A percentile compares a stretch with the other conserved stretches of the same genome.
Evolutionary conservation across 1,284 basidiomycete genomes (phyloP).

Genomic region (Ganoderma leucocontextum): DNA sequence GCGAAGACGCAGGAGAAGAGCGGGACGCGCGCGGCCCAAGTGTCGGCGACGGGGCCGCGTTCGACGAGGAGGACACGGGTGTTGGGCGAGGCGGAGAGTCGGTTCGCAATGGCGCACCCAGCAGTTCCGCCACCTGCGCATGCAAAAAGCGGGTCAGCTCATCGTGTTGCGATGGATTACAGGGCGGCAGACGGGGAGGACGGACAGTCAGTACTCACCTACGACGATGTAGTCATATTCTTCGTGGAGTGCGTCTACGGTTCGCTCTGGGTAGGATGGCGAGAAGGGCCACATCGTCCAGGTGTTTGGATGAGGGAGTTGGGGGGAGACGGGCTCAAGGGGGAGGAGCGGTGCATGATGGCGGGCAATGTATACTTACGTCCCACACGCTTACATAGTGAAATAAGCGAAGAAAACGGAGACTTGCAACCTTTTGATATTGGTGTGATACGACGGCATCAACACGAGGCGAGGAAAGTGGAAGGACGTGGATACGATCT

Average conservation of each 20-base stretch:
- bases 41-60: constrained; percentile 43
- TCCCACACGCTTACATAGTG: no score
- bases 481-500: background rate
- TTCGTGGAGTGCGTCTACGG: constrained; percentile 20
- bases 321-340: background rate
- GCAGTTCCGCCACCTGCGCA: constrained; percentile 43
- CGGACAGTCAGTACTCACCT: constrained; percentile 20
- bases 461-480: background rate
- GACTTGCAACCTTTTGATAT: background rate
- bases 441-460: background rate
- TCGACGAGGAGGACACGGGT: constrained; percentile 47
- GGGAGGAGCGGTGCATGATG: background rate
- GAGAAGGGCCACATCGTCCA: constrained; percentile 28
- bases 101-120: constrained; percentile 47
- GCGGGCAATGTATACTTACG: background rate
- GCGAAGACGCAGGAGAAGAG: constrained; percentile 42
- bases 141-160: background rate
- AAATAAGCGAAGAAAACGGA: background rate
- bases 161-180: background rate
- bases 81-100: constrained; percentile 33
- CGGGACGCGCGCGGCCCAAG: constrained; percentile 47
- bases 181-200: background rate
- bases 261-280: constrained; percentile 22
- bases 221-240: constrained; percentile 39
- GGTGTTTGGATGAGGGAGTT: background rate